Base-by-base conservation (phyloP, 768 basidiomycete genomes). In the Ephemerocybe angulata region DNA sequence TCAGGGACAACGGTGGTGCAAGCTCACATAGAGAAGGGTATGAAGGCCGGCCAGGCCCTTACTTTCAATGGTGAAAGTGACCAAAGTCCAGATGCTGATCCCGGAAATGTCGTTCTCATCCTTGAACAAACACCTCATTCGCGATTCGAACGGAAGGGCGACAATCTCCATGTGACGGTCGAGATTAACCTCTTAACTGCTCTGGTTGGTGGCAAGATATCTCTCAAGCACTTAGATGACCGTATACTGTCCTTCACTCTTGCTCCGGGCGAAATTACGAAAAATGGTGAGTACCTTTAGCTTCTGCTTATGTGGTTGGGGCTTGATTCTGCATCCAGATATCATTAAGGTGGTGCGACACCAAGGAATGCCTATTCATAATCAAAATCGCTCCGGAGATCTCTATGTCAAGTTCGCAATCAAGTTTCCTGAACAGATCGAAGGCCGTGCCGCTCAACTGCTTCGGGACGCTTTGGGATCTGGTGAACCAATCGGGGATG, bases 331-430 rank as follows among this genome's bases (percentile, higher is more conserved):
- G n/a, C 17, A 22, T 50, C 28, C 46, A 95, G 96, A 89, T 57
- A 87, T 89, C 40, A 65, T 94, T 65, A 98, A 97, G 73, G 87
- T 95, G 60, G 87, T 99, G 62, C 82, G 82, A 47, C 90, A 89
- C 4, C 95, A 98, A 74, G 97, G 97, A 58, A 99, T 99, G 97
- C 97, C 96, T 12, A 97, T 96, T 49, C 90, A 90, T 70, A 86
- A 96, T 57, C 96, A 98, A 72, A 97, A 98, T 73, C 94, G 98
- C 67, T 83, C 86, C 38, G 97, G 97, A 35, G 93, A 98, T 72
- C 81, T 99, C 57, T 93, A 84, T 68, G 80, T 99, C 71, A 89
- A 86, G 66, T 73, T 98, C 62, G 78, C 79, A 58, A 90, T 99
- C 66, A 83, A 79, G 55, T 99, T 98, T 84, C 97, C 97, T 33